Conservation (phyloP, 345 rosid species). For the Gossypium bickii region DNA sequence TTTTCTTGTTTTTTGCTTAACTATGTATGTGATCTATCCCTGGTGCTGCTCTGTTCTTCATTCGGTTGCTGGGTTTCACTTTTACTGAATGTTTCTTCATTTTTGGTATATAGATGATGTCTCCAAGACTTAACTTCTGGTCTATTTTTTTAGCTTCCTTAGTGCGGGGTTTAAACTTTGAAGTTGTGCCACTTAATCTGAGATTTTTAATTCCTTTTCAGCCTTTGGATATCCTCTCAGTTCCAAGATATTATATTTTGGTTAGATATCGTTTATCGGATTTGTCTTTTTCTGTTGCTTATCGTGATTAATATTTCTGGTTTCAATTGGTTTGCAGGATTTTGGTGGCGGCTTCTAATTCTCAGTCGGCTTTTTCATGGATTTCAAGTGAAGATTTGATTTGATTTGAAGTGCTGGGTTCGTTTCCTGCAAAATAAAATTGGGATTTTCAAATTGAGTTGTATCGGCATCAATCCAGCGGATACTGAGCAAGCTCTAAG, state of each 20-base stretch:
- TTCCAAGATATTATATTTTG: neutral
- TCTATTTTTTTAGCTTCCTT: neutral
- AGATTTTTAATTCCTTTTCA: conserved; percentile 2
- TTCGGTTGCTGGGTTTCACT: neutral
- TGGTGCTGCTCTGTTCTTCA: conserved; percentile 9
- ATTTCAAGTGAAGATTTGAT: conserved; percentile 17
- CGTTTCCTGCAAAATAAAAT: neutral
- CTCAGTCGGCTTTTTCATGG: conserved; percentile 9
- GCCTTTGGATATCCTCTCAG: conserved; percentile 6
- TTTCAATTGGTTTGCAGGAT: conserved; percentile 10
- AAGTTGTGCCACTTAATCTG: neutral
- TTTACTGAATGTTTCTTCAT: neutral
- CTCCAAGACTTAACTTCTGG: neutral
- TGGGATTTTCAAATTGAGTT: neutral
- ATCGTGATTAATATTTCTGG: neutral
- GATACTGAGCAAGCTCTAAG: neutral
- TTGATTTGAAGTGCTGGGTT: conserved; percentile 4
- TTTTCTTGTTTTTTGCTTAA: neutral
- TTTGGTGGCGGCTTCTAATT: neutral
- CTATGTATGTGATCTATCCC: neutral
- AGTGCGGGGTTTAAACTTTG: too few species aligned
- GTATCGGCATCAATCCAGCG: neutral
- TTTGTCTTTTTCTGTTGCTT: neutral
- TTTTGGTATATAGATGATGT: neutral
- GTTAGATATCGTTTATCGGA: neutral